These are phyloP conservation scores for Xerocomellus chrysenteron DNA, from an alignment of 768 basidiomycete genomes.

Conservation along the genomic window DNA sequence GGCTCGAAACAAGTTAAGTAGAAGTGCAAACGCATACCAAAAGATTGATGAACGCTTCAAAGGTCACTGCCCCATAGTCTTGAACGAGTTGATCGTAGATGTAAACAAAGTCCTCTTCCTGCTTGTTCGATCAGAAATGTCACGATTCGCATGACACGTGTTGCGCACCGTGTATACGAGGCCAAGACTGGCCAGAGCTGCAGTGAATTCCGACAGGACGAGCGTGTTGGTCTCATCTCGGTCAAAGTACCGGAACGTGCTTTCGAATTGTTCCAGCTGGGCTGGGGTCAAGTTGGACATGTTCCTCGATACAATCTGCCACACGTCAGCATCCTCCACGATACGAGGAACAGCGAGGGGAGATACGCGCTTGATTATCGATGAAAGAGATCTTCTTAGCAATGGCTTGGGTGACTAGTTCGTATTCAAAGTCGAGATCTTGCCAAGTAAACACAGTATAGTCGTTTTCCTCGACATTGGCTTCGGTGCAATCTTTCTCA, in stretches of 20 bases:
- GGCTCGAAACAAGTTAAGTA: neutral
- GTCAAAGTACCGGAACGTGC: constrained; percentile 97
- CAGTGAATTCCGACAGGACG: constrained; percentile 81
- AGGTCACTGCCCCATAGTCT: constrained; percentile 87
- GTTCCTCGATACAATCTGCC: constrained; percentile 87
- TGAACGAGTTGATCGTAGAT: constrained; percentile 78
- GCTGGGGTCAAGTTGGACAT: constrained; percentile 95
- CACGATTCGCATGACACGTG: neutral
- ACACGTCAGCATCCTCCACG: constrained; percentile 10
- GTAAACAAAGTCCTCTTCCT: constrained; percentile 86
- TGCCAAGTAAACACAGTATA: constrained; percentile 88
- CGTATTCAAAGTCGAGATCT: constrained; percentile 88
- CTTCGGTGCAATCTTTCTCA: constrained; percentile 75
- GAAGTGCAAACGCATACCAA: constrained; percentile 50
- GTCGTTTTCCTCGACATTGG: constrained; percentile 97
- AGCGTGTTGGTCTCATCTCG: constrained; percentile 90
- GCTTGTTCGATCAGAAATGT: constrained; percentile 1
- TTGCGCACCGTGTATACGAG: constrained; percentile 80
- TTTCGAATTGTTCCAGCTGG: constrained; percentile 94
- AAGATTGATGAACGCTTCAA: constrained; percentile 92
- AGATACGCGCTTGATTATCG: constrained; percentile 79
- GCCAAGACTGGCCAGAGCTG: constrained; percentile 90
- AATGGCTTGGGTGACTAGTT: constrained; percentile 75
- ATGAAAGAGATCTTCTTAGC: constrained; percentile 93
- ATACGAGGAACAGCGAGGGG: neutral